phyloP scores from a whole-genome alignment of 345 rosid genomes.

The Lepidium didymum region DNA sequence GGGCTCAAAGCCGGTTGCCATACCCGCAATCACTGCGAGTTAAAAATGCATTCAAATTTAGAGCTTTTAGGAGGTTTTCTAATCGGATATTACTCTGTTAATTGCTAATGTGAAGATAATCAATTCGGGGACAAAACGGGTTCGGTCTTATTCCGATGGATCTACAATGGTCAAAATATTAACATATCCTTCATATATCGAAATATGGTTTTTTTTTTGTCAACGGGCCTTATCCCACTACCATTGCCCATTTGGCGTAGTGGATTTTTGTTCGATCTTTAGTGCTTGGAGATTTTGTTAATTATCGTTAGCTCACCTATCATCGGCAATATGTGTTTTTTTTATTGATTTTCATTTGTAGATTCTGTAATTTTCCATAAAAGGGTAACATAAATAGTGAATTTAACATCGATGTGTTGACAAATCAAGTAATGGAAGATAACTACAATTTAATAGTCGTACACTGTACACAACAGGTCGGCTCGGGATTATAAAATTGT shows the following conservation, averaged over 20 bases:
- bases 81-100: neutral
- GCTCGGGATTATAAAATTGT: neutral
- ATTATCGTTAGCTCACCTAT: too few species aligned
- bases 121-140: neutral
- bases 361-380: neutral
- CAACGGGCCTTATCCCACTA: too few species aligned
- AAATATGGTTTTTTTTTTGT: too few species aligned
- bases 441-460: neutral
- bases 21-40: slow-evolving; percentile 23
- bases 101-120: neutral
- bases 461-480: neutral
- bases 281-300: too few species aligned
- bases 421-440: neutral
- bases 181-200: neutral
- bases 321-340: neutral
- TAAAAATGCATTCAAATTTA: neutral
- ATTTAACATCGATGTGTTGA: neutral
- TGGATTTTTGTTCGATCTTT: too few species aligned
- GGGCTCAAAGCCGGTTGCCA: slow-evolving; percentile 52
- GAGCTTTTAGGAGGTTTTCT: neutral
- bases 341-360: neutral
- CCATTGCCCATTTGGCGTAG: too few species aligned
- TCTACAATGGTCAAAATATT: slow-evolving; percentile 5
- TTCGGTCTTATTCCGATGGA: slow-evolving; percentile 1
- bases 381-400: neutral